phyloP scores from a whole-genome alignment of 192 early-diverging fungal genomes.

The Podila epicladia region DNA sequence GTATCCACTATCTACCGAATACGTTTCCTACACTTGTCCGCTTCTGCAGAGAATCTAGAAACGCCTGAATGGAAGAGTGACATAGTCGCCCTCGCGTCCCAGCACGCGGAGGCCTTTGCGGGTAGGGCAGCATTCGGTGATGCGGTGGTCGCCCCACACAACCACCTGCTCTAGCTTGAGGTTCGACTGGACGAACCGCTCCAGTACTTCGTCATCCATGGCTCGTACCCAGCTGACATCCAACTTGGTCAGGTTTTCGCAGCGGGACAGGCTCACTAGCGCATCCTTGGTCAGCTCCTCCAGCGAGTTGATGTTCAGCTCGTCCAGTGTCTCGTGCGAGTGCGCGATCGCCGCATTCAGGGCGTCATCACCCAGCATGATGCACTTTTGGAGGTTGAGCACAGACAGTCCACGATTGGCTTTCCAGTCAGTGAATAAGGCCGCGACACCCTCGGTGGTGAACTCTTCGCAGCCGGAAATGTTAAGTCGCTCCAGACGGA shows the following conservation, averaged over 20 bases:
- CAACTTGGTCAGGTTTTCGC: constrained; percentile 61
- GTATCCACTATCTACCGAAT: too few species aligned
- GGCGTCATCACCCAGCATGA: constrained; percentile 69
- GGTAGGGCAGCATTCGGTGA: constrained; percentile 62
- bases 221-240: constrained; percentile 84
- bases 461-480: constrained; percentile 70
- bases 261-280: constrained; percentile 45
- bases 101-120: constrained; percentile 61
- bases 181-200: constrained; percentile 61
- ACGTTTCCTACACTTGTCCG: too few species aligned
- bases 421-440: constrained; percentile 56
- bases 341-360: constrained; percentile 66
- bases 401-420: constrained; percentile 54
- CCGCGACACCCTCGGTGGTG: constrained; percentile 63
- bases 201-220: constrained; percentile 76
- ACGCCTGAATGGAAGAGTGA: constrained; percentile 1
- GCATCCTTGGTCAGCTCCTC: constrained; percentile 69
- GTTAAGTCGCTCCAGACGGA: constrained; percentile 66
- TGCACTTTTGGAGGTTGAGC: constrained; percentile 72
- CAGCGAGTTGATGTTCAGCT: constrained; percentile 75
- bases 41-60: too few species aligned
- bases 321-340: constrained; percentile 63
- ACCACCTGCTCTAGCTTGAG: constrained; percentile 59
- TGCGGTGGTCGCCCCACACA: constrained; percentile 80
- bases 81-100: constrained; percentile 68